phyloP scores from a whole-genome alignment of 495 filamentous ascomycete genomes.

The Glutinoglossum americanum region DNA sequence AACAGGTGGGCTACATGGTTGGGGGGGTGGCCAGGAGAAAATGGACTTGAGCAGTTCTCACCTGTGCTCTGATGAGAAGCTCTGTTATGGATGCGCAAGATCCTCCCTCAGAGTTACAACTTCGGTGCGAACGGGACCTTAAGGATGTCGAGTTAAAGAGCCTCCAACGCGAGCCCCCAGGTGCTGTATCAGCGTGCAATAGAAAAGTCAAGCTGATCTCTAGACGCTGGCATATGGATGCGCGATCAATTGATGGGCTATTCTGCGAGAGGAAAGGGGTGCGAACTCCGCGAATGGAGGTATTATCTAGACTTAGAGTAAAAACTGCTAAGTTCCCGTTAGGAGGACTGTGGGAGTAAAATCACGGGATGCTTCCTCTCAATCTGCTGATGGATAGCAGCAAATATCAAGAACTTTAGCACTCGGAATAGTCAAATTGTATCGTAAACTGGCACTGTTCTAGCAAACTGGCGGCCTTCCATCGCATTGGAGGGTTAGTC shows the following conservation, averaged over 20 bases:
- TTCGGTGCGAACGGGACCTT: background rate
- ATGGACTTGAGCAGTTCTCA: background rate
- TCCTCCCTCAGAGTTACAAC: background rate
- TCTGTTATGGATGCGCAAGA: conserved; percentile 1
- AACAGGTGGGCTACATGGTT: conserved; percentile 11
- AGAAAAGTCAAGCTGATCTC: background rate
- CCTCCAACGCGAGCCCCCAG: background rate
- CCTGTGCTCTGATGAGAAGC: background rate
- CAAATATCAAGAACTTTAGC: too few relatives aligned
- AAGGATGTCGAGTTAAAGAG: too few relatives aligned
- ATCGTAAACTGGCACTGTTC: too few relatives aligned
- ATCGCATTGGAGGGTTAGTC: too few relatives aligned
- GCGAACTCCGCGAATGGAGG: background rate
- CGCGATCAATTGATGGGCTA: background rate
- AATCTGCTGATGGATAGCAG: too few relatives aligned
- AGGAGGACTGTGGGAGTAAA: too few relatives aligned
- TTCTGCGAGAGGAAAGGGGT: background rate
- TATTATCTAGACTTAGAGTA: background rate
- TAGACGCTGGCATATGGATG: background rate
- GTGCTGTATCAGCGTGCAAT: too few relatives aligned
- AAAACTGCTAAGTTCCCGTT: too few relatives aligned
- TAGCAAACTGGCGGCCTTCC: too few relatives aligned
- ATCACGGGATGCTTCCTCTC: too few relatives aligned
- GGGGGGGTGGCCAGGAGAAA: conserved; percentile 13
- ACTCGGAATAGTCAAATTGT: too few relatives aligned